These are phyloP conservation scores for Trypanosoma melophagium DNA, from an alignment of 208 protist genomes.

Conservation along the genomic window DNA sequence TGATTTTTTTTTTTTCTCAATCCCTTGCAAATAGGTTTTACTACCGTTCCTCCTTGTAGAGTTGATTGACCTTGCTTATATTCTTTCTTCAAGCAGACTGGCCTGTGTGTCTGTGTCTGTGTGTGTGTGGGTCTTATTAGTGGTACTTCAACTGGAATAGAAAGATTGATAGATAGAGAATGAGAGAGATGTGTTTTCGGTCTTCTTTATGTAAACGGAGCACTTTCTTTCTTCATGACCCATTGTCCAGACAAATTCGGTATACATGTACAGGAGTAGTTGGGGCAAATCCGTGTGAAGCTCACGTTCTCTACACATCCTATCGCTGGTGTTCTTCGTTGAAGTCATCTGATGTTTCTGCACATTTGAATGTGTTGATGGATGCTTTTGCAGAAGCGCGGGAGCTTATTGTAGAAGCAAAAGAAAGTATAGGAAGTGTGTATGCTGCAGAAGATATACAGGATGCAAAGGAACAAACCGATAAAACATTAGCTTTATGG, in stretches of 20 bases:
- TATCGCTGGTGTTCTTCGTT: background rate
- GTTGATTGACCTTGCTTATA: background rate
- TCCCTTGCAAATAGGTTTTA: too few relatives aligned
- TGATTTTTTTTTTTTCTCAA: too few relatives aligned
- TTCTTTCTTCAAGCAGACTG: background rate
- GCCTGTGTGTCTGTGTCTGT: slow-evolving; percentile 13
- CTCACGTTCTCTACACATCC: background rate
- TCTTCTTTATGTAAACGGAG: background rate
- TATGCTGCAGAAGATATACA: slow-evolving; percentile 76
- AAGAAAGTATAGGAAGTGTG: slow-evolving; percentile 61
- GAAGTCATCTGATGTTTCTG: slow-evolving; percentile 9
- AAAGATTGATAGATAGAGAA: background rate
- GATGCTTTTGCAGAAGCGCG: slow-evolving; percentile 64
- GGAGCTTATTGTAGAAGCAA: slow-evolving; percentile 64
- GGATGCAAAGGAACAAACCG: slow-evolving; percentile 52
- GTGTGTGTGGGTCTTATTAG: slow-evolving; percentile 17
- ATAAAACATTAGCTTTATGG: slow-evolving; percentile 57
- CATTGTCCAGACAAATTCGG: background rate
- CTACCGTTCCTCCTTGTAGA: slow-evolving; percentile 10
- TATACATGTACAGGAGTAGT: background rate
- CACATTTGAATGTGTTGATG: slow-evolving; percentile 52
- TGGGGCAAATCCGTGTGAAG: background rate
- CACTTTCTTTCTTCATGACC: background rate
- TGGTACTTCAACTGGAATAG: background rate
- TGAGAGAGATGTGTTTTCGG: slow-evolving; percentile 12